phyloP scores from a whole-genome alignment of 345 rosid genomes.

The Citrus trifoliata region DNA sequence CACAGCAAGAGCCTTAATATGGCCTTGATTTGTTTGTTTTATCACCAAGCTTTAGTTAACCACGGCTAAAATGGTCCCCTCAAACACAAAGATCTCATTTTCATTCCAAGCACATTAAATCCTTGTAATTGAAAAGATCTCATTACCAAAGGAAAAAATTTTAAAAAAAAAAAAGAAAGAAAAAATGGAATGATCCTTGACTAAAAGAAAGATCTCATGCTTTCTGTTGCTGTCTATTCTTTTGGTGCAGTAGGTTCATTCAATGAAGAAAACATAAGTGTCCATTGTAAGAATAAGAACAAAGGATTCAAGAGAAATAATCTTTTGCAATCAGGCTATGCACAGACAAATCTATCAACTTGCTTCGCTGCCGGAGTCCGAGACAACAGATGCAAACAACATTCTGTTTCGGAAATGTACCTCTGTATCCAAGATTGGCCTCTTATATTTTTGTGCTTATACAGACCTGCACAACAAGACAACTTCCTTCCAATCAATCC shows the following conservation, averaged over 20 bases:
- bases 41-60: not conserved
- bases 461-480: slow-evolving; percentile 24
- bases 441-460: slow-evolving; percentile 1
- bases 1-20: not conserved
- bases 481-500: slow-evolving; percentile 14
- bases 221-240: not conserved
- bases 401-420: slow-evolving; percentile 16
- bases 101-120: not conserved
- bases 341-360: not conserved
- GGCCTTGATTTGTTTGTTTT: not conserved
- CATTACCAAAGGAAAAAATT: not conserved
- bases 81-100: not conserved
- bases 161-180: not conserved
- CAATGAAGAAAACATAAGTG: not conserved
- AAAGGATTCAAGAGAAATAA: not conserved
- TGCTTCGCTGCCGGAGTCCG: slow-evolving; percentile 19
- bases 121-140: not conserved
- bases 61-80: not conserved
- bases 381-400: slow-evolving; percentile 25
- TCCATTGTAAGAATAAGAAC: not conserved
- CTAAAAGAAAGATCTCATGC: not conserved
- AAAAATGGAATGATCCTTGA: not conserved
- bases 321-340: not conserved
- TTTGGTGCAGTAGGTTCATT: not conserved
- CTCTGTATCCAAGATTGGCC: slow-evolving; percentile 18